Conservation (phyloP, 2,329 filamentous ascomycete genomes). For the Botrytis hyacinthi region DNA sequence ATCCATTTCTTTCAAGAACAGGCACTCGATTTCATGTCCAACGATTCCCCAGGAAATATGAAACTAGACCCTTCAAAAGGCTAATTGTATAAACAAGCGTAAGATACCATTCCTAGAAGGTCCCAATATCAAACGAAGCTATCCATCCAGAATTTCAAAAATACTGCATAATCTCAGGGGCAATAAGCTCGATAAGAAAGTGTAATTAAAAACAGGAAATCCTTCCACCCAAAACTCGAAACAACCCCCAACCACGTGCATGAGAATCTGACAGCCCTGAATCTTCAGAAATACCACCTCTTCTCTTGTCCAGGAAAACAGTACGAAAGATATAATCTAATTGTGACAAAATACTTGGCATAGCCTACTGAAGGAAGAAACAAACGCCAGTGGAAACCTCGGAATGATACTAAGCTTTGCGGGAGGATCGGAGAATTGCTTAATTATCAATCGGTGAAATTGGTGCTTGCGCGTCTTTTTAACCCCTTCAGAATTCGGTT, state of each 20-base stretch:
- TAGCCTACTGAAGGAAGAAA: conserved; percentile 2
- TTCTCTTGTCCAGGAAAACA: background rate
- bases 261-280: background rate
- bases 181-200: background rate
- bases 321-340: background rate
- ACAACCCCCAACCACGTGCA: background rate
- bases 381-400: background rate
- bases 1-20: background rate
- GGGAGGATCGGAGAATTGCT: background rate
- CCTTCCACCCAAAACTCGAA: background rate
- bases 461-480: conserved; percentile 10
- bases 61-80: background rate
- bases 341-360: background rate
- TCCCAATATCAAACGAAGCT: background rate
- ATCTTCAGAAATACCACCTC: background rate
- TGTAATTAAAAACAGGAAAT: background rate
- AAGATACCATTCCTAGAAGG: background rate
- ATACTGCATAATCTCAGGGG: background rate
- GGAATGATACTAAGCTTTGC: background rate
- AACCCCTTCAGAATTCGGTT: background rate
- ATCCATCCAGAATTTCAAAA: background rate
- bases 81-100: background rate
- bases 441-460: background rate
- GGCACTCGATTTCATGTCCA: background rate
- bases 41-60: background rate